phyloP scores from a whole-genome alignment of 768 basidiomycete species.

The Tylopilus plumbeoviolaceoides region DNA sequence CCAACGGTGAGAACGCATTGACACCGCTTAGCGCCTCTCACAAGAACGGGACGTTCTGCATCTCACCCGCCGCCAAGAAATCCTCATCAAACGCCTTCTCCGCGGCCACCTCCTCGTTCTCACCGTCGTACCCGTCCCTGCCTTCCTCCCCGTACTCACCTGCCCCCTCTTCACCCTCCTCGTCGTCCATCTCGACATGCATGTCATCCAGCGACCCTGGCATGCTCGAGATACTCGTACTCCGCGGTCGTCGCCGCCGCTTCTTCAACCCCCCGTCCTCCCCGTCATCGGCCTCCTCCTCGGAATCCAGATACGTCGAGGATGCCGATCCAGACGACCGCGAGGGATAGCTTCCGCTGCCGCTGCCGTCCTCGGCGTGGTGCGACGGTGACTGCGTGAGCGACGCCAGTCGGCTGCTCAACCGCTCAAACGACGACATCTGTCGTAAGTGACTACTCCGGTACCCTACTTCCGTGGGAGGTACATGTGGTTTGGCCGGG shows the following conservation, averaged over 20 bases:
- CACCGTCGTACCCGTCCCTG: conserved; percentile 31
- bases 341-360: conserved; percentile 50
- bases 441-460: conserved; percentile 53
- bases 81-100: conserved; percentile 80
- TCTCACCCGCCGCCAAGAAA: conserved; percentile 74
- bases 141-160: conserved; percentile 44
- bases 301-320: conserved; percentile 48
- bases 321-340: conserved; percentile 50
- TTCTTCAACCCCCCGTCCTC: conserved; percentile 39
- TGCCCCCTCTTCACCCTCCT: conserved; percentile 28
- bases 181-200: conserved; percentile 52
- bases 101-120: conserved; percentile 58
- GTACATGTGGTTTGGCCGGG: conserved; percentile 26
- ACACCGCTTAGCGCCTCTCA: conserved; percentile 19
- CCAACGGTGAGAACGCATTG: too few relatives aligned
- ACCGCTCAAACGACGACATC: conserved; percentile 73
- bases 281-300: conserved; percentile 36
- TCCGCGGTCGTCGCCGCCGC: conserved; percentile 39
- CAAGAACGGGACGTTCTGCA: conserved; percentile 72
- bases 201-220: conserved; percentile 74
- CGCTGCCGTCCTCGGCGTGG: conserved; percentile 14
- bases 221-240: conserved; percentile 78
- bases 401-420: conserved; percentile 54
- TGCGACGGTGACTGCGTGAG: conserved; percentile 41
- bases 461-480: conserved; percentile 22